phyloP scores from a whole-genome alignment of 441 rosid genomes.

The Flueggea neowawraea region DNA sequence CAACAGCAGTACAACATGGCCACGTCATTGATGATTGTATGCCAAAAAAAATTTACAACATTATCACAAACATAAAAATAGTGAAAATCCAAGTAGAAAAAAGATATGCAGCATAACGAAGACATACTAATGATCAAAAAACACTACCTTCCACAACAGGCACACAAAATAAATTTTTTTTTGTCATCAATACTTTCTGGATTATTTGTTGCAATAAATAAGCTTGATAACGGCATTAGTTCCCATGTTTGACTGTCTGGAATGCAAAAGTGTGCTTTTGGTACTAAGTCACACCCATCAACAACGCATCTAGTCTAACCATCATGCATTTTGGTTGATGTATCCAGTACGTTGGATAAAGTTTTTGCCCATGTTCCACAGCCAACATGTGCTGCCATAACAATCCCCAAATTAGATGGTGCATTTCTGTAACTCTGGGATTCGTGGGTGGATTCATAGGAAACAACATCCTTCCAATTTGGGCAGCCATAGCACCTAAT shows the following conservation, averaged over 20 bases:
- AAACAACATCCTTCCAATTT: conserved; percentile 53
- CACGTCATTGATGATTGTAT: neutral
- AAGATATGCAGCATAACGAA: neutral
- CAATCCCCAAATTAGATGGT: conserved; percentile 34
- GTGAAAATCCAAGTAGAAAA: neutral
- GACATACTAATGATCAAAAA: neutral
- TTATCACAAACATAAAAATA: neutral
- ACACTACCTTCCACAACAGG: conserved; percentile 91
- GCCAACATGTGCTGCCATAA: conserved; percentile 74
- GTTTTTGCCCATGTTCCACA: conserved; percentile 80
- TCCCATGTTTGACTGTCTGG: conserved; percentile 86
- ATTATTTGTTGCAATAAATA: conserved; percentile 38
- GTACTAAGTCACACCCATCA: conserved; percentile 42
- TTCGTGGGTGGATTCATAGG: conserved; percentile 21
- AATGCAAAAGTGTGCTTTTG: conserved; percentile 69
- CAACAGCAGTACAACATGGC: neutral
- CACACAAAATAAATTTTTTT: conserved; percentile 51
- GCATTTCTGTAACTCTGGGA: conserved; percentile 17
- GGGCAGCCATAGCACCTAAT: conserved; percentile 85
- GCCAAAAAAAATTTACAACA: neutral
- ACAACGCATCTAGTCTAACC: conserved; percentile 73
- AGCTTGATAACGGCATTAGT: conserved; percentile 56
- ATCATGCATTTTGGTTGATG: conserved; percentile 29
- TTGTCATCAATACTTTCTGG: conserved; percentile 36
- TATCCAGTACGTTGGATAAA: conserved; percentile 20